Conservation (phyloP, 257 asterid species). For the Fraxinus quadrangulata region DNA sequence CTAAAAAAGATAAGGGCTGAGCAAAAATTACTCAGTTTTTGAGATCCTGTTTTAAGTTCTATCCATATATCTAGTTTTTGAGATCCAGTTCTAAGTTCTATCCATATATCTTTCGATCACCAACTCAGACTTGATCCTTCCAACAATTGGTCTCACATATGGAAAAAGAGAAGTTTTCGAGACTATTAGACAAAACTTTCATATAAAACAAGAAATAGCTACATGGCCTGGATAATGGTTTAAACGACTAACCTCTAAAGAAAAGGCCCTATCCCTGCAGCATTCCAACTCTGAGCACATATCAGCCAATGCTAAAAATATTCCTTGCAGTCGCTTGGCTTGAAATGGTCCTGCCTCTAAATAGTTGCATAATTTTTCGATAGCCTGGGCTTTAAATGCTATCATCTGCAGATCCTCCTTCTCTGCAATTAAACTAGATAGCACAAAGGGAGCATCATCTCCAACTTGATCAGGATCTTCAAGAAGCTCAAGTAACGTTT, state of each 20-base stretch:
- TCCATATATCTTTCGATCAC: background rate
- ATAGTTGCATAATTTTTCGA: slow-evolving; percentile 63
- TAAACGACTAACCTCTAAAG: slow-evolving; percentile 63
- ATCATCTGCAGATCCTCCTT: slow-evolving; percentile 82
- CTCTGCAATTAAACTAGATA: slow-evolving; percentile 68
- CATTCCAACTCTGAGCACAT: slow-evolving; percentile 80
- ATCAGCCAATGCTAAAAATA: slow-evolving; percentile 70
- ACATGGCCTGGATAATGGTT: slow-evolving; percentile 20
- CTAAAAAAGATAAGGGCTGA: background rate
- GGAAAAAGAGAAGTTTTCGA: slow-evolving; percentile 12
- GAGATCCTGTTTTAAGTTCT: background rate
- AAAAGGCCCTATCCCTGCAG: slow-evolving; percentile 73
- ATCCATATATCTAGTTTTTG: background rate
- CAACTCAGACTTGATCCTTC: background rate
- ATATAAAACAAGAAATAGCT: slow-evolving; percentile 19
- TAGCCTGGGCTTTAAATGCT: slow-evolving; percentile 67
- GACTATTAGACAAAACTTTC: slow-evolving; percentile 8
- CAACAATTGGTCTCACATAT: background rate
- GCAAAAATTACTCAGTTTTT: background rate
- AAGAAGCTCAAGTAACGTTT: slow-evolving; percentile 71
- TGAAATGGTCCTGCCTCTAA: slow-evolving; percentile 52
- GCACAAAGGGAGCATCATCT: slow-evolving; percentile 83
- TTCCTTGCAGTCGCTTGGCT: slow-evolving; percentile 71
- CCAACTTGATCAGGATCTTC: slow-evolving; percentile 95
- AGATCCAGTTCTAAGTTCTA: background rate